A percentile compares a stretch with the other conserved stretches of the same genome.
phyloP scores from a whole-genome alignment of 352 stramenopile genomes.

The Pythium scleroteichum region DNA sequence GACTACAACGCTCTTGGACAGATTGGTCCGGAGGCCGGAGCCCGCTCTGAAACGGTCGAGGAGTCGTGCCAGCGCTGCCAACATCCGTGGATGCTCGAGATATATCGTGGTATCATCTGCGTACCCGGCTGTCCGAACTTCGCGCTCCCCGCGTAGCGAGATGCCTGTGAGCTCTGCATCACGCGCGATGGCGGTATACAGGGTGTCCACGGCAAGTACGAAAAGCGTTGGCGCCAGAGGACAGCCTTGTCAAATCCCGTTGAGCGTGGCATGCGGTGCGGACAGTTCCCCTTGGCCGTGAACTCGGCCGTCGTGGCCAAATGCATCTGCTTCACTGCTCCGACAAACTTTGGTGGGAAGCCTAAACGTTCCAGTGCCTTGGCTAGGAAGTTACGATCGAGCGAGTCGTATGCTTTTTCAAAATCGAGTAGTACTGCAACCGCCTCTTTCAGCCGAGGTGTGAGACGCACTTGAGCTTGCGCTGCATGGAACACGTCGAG shows the following conservation, averaged over 20 bases:
- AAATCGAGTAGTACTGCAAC: constrained; percentile 4
- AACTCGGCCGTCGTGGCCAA: not conserved
- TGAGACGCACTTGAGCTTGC: not conserved
- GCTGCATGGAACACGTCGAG: not conserved
- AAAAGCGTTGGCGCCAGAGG: not conserved
- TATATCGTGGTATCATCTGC: constrained; percentile 2
- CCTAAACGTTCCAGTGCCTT: not conserved
- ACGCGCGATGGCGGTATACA: not conserved
- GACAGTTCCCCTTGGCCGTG: not conserved
- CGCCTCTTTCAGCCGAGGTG: not conserved
- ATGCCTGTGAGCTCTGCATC: not conserved
- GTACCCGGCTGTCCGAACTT: not conserved
- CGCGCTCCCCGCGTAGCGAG: too few relatives aligned
- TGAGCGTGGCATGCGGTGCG: not conserved
- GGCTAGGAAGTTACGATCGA: not conserved
- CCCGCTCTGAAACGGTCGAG: not conserved
- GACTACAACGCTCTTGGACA: not conserved
- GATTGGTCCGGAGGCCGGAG: not conserved
- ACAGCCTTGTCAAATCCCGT: constrained; percentile 11
- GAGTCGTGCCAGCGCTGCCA: not conserved
- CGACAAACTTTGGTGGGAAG: not conserved
- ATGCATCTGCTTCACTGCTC: not conserved
- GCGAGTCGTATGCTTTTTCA: not conserved
- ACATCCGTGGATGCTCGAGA: not conserved
- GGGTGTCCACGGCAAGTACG: not conserved